Evolutionary conservation across 129 eudicot species (phyloP).

Genomic region (Lactuca sativa): DNA sequence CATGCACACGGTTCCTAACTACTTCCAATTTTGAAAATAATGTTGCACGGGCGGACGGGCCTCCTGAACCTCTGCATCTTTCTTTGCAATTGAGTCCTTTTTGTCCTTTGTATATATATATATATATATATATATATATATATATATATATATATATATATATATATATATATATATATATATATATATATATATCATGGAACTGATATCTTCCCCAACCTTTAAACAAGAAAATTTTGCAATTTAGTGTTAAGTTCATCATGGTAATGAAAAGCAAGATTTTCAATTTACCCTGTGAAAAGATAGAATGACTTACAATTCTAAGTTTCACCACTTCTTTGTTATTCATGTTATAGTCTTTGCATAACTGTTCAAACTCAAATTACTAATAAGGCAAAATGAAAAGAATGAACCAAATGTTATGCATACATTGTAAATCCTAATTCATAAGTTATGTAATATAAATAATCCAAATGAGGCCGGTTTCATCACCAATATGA

Average conservation of each 20-base stretch:
- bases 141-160: too few species aligned
- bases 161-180: too few species aligned
- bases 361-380: slow-evolving; percentile 71
- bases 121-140: too few species aligned
- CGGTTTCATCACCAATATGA: too few species aligned
- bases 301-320: slow-evolving; percentile 54
- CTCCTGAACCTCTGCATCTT: slow-evolving; percentile 68
- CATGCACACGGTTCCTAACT: slow-evolving; percentile 88
- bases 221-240: slow-evolving; percentile 1
- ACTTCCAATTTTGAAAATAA: slow-evolving; percentile 52
- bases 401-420: not conserved
- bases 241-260: slow-evolving; percentile 2
- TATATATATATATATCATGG: too few species aligned
- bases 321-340: slow-evolving; percentile 75
- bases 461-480: too few species aligned
- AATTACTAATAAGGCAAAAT: slow-evolving; percentile 46
- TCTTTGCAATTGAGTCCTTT: slow-evolving; percentile 46
- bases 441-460: not conserved
- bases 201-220: slow-evolving; percentile 70
- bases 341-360: slow-evolving; percentile 66
- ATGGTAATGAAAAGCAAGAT: not conserved
- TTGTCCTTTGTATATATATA: slow-evolving; percentile 69
- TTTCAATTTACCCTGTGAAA: not conserved
- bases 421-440: too few species aligned
- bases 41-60: slow-evolving; percentile 44